These are phyloP conservation scores for Huntiella omanensis DNA, from an alignment of 2,329 filamentous ascomycete species.

Conservation along the genomic window DNA sequence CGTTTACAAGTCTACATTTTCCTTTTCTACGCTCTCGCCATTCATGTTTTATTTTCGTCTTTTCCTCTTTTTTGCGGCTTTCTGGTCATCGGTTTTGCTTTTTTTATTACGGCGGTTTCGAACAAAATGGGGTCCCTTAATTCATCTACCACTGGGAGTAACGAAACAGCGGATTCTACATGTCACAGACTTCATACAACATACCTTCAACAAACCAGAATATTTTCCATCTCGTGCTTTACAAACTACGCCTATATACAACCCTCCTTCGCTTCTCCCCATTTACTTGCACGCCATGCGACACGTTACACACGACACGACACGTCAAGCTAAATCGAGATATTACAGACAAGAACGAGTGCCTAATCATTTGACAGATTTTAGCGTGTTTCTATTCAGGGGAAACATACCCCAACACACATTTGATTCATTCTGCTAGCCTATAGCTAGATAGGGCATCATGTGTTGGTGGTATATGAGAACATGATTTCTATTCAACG, in stretches of 20 bases:
- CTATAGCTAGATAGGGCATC: too few species aligned
- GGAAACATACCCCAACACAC: too few species aligned
- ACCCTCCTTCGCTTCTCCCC: background rate
- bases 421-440: too few species aligned
- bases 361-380: too few species aligned
- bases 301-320: too few species aligned
- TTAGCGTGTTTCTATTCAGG: too few species aligned
- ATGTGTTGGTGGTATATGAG: too few species aligned
- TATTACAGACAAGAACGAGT: too few species aligned
- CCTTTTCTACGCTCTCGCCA: conserved; percentile 1
- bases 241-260: conserved; percentile 1
- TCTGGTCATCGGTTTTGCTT: conserved; percentile 6
- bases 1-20: background rate
- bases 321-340: too few species aligned
- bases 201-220: conserved; percentile 1
- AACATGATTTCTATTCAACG: too few species aligned
- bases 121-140: conserved; percentile 7
- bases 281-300: too few species aligned
- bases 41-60: conserved; percentile 1
- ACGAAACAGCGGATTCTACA: conserved; percentile 3
- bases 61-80: conserved; percentile 2
- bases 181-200: background rate
- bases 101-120: conserved; percentile 10
- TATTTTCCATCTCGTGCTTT: too few species aligned
- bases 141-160: conserved; percentile 1